Percentiles rank a stretch among this genome's conserved stretches.
phyloP scores from a whole-genome alignment of 2,329 filamentous ascomycete genomes.

The Neoascochyta sp. region DNA sequence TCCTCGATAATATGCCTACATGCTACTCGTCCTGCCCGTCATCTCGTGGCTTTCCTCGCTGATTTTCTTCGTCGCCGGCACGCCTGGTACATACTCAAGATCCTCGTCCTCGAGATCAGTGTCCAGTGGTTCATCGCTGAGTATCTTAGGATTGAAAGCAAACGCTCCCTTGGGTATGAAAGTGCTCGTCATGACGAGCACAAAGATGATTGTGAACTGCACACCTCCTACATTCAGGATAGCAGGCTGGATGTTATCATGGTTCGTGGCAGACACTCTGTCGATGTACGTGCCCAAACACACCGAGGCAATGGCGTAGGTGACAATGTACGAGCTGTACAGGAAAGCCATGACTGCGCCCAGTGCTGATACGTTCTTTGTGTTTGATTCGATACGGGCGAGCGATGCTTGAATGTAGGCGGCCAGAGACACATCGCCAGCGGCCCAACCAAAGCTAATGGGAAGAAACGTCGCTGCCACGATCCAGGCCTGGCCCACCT shows the following conservation, averaged over 20 bases:
- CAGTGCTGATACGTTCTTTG: constrained; percentile 47
- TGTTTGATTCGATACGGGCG: constrained; percentile 44
- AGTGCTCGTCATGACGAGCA: constrained; percentile 44
- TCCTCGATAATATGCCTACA: constrained; percentile 1
- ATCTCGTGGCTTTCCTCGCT: constrained; percentile 23
- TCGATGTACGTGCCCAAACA: constrained; percentile 49
- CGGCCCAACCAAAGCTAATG: constrained; percentile 49
- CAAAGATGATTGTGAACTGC: constrained; percentile 47
- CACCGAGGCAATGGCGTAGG: constrained; percentile 46
- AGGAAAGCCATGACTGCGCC: constrained; percentile 53
- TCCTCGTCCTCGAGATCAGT: constrained; percentile 28
- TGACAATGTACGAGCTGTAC: constrained; percentile 50
- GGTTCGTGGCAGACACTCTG: constrained; percentile 36
- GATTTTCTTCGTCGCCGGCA: constrained; percentile 14
- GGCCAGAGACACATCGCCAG: constrained; percentile 50
- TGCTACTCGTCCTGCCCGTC: constrained; percentile 19
- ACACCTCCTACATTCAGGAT: constrained; percentile 47
- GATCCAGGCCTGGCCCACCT: constrained; percentile 47
- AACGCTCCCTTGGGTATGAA: constrained; percentile 48
- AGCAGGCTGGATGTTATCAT: constrained; percentile 40
- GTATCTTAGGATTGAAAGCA: constrained; percentile 44
- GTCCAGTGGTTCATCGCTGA: constrained; percentile 41
- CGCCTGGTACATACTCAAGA: constrained; percentile 20
- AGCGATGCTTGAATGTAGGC: constrained; percentile 52
- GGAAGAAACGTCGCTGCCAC: constrained; percentile 47